Evolutionary conservation across 2,329 filamentous ascomycete genomes (phyloP), one percentile per base, ranked within the genome.

Genomic region (Colletotrichum theobromicola): DNA sequence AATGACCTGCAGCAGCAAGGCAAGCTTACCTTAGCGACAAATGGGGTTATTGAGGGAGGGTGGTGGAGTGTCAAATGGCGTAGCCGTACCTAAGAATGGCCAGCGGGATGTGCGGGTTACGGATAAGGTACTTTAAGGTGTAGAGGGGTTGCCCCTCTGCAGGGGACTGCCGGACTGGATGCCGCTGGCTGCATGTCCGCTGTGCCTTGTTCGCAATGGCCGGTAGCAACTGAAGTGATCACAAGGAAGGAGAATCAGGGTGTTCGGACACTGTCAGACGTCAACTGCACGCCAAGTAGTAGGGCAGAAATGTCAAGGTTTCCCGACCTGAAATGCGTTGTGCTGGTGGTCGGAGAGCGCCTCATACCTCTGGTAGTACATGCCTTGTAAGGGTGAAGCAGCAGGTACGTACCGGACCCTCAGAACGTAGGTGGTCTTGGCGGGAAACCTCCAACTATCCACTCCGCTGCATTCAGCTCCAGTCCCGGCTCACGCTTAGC

Each of bases 381-480:
- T 28, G 46, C 62, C 26, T 61, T 46, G 42, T 46, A 21, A 46
- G 46, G 62, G 62, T 50, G 46, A 16, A 30, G 62, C 35, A 30
- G 60, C 32, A 32, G 67, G 67, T 74, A 74, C 72, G 72, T 74
- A 74, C 71, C 61, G 15, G 71, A 71, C 61, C 67, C 71, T 74
- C 61, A 35, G 62, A n/a, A 46, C 34, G 60, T 50, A 42, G 28
- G 34, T 70, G 21, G 71, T 55, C 66, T 74, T 55, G 53, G 72
- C 72, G 72, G 67, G 71, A 71, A 71, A 74, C 72, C 72, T 74
- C 72, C 72, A 66, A 71, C 72, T 71, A 74, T 75, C 72, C 72
- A 75, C 72, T 72, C 24, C 16, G 46, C 62, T 72, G 72, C 69
- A 66, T 75, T 72, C 68, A 72, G 68, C 72, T 75, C 69, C 68